Evolutionary conservation across 371 early-diverging fungal species (phyloP), one percentile per base, ranked within the genome.

Genomic region (Rhizomucor pusillus): DNA sequence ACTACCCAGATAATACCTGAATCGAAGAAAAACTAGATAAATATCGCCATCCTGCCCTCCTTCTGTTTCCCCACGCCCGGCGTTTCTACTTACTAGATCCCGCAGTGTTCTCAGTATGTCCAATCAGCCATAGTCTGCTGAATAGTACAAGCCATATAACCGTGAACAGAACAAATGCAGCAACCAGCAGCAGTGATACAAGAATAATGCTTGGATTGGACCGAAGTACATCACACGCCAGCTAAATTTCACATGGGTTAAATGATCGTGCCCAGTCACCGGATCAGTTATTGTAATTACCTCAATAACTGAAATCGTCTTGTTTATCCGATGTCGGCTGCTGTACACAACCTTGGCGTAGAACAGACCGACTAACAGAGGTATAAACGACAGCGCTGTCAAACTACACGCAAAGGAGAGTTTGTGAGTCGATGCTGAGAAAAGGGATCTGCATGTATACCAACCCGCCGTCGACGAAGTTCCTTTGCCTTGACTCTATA

Each of bases 201-300:
- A 79, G 58, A 45, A 90, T 69, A 56, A 89, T 77, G 39, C 79
- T 77, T 1, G 90, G 89, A 62, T 90, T 91, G 51, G 72, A 80
- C 62, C 81, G 73, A 20, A 91, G 57, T 13, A 90, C 81, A 53
- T 88, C 88, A 60, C 85, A 87, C 22, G 91, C 85, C 41, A 91
- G 73, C 86, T 89, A 66, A 7, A 40, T 3, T 43, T 34, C 12
- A 29, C 29, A n/a, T 5, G 20, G 18, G 5, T 19, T 16, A 33
- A 34, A 44, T 14, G 14, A 29, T 10, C 33, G 18, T 2, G 47
- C 7, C 19, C 22, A 7, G 14, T 45, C 22, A 13, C 20, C 33
- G n/a, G 10, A 19, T 22, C 14, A 7, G 0, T 20, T n/a, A 49
- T 39, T 13, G 20, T 22, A 3, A 53, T 39, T 66, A 79, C 85